A percentile compares a stretch with the other conserved stretches of the same genome.
These are phyloP conservation scores for Globisporangium nagaii DNA, from an alignment of 352 stramenopile species.

Conservation along the genomic window DNA sequence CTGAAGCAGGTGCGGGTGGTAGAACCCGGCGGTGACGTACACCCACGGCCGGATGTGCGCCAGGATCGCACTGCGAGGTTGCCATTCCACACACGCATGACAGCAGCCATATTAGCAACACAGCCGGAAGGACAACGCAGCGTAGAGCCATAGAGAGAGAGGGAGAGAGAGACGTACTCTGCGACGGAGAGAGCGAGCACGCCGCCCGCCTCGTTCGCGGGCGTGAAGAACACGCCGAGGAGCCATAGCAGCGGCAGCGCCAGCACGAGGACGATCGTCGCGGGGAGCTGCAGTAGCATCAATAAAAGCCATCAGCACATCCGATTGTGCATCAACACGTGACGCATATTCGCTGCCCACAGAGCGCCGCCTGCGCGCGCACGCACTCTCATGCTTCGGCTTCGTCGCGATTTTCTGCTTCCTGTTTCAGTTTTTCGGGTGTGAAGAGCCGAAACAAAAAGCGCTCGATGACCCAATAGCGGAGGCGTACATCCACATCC, in stretches of 20 bases:
- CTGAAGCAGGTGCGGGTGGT: constrained; percentile 76
- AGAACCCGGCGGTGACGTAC: constrained; percentile 81
- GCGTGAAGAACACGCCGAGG: constrained; percentile 68
- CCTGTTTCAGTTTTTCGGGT: too few relatives aligned
- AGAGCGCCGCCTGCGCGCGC: too few relatives aligned
- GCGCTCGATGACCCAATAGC: too few relatives aligned
- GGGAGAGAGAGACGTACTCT: constrained; percentile 58
- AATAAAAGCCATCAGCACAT: too few relatives aligned
- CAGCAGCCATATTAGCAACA: background rate
- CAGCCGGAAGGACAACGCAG: background rate
- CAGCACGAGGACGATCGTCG: constrained; percentile 58
- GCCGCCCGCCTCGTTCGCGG: constrained; percentile 53
- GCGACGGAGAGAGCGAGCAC: constrained; percentile 74
- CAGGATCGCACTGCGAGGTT: constrained; percentile 57
- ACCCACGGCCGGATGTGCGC: constrained; percentile 84
- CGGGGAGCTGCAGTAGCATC: constrained; percentile 68
- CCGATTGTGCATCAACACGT: too few relatives aligned
- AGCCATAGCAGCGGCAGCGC: constrained; percentile 64
- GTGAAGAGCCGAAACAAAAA: too few relatives aligned
- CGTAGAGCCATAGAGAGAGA: too few relatives aligned
- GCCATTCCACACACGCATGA: background rate
- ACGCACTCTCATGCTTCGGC: too few relatives aligned
- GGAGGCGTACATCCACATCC: too few relatives aligned
- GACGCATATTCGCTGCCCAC: too few relatives aligned
- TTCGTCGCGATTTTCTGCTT: too few relatives aligned